Evolutionary conservation across 345 rosid species (phyloP).

Genomic region (Moringa oleifera): DNA sequence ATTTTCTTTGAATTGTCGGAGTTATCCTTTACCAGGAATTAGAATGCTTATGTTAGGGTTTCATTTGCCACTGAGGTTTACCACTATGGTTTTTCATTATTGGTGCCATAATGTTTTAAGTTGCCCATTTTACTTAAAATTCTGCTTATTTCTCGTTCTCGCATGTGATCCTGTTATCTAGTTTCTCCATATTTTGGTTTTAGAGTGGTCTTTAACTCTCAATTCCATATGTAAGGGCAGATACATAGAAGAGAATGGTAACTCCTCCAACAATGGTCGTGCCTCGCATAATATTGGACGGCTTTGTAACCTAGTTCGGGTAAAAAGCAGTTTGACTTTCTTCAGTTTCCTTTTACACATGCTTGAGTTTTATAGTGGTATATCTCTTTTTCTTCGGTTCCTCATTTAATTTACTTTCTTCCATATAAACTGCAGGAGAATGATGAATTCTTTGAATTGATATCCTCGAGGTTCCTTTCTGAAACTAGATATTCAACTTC

Average conservation of each 20-base stretch:
- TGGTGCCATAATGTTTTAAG: background rate
- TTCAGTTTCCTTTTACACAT: background rate
- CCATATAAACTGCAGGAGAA: slow-evolving; percentile 56
- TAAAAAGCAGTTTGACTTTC: slow-evolving; percentile 17
- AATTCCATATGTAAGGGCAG: slow-evolving; percentile 24
- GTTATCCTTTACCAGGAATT: too few species aligned
- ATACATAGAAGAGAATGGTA: slow-evolving; percentile 49
- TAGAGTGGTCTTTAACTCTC: background rate
- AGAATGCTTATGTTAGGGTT: too few species aligned
- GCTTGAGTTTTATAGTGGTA: background rate
- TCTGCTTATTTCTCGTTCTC: background rate
- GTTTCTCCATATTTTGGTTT: background rate
- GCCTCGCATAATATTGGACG: slow-evolving; percentile 75
- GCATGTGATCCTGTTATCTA: background rate
- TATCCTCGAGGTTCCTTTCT: slow-evolving; percentile 79
- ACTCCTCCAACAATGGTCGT: slow-evolving; percentile 50
- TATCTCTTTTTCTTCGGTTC: background rate
- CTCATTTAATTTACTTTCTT: background rate
- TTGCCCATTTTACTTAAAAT: too few species aligned
- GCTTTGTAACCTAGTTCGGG: slow-evolving; percentile 73
- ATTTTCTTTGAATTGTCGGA: too few species aligned
- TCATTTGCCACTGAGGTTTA: background rate
- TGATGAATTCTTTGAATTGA: slow-evolving; percentile 94
- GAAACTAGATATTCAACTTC: slow-evolving; percentile 64
- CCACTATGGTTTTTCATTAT: too few species aligned